Evolutionary conservation across 495 filamentous ascomycete species (phyloP), one percentile per base, ranked within the genome.

Genomic region (Lasiosphaeria ovina): DNA sequence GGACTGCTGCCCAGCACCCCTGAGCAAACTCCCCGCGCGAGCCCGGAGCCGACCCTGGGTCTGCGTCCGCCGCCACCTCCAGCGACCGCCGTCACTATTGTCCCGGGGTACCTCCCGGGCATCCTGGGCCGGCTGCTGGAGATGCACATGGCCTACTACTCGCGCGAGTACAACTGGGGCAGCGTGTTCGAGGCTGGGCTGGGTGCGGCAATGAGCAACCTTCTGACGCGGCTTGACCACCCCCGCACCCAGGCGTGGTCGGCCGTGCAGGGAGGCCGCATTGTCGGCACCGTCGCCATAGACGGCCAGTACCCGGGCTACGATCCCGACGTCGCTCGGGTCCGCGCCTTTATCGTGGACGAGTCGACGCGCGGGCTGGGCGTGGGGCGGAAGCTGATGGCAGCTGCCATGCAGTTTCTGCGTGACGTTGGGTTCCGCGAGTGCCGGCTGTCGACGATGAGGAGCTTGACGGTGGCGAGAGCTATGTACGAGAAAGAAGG

Each of bases 261-360:
- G 5, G 72, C 70, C 5, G 59, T 73, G 3, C 12, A 67, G 14
- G 47, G 51, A 68, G 51, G 16, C 12, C 62, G 61, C 2, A 72
- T 69, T 35, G 63, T 69, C 3, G 72, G 72, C 6, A 64, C 64
- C 32, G 51, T 74, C 32, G 74, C 58, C n/a, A 57, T 74, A 36
- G 65, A 74, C 44, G 70, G 69, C 11, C 63, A 74, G 59, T 24
- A 3, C 38, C 38, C 33, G 7, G 55, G 36, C 9, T 5, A 36
- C 17, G 35, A 60, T 16, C 45, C 35, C 8, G 50, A 52, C 3
- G 57, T 62, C 38, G 69, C 67, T 2, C 51, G 54, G 6, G 52
- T 76, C 7, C 61, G 71, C n/a, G 66, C 59, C n/a, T 72, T 72
- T 35, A 70, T 73, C 51, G 67, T 74, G 3, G 73, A 74, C 38